Conservation (phyloP, 1,139 yeast species). For the Geotrichum candidum region DNA sequence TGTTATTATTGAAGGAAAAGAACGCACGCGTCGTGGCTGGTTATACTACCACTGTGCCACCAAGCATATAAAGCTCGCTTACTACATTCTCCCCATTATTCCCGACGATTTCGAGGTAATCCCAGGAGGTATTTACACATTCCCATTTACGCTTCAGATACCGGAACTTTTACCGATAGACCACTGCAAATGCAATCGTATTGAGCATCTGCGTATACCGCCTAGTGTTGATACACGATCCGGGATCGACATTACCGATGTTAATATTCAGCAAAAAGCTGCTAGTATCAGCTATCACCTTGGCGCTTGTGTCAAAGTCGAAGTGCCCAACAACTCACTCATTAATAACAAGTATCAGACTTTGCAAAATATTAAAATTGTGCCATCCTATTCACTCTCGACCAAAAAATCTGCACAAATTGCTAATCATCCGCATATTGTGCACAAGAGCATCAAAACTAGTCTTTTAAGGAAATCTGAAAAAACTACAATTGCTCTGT, state of each 20-base stretch:
- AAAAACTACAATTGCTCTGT: not conserved
- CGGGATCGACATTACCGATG: not conserved
- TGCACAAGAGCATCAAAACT: not conserved
- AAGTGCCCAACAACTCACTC: not conserved
- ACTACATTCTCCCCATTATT: not conserved
- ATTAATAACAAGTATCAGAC: not conserved
- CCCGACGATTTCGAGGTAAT: not conserved
- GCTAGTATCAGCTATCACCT: not conserved
- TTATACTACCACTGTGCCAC: not conserved
- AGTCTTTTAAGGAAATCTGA: not conserved
- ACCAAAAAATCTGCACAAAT: not conserved
- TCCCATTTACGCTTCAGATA: constrained; percentile 2
- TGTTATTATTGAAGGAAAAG: constrained; percentile 3
- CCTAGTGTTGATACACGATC: constrained; percentile 3
- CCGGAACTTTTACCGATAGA: not conserved
- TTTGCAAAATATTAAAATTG: not conserved
- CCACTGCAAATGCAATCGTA: not conserved
- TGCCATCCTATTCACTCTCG: not conserved
- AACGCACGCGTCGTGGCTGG: not conserved
- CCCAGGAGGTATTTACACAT: not conserved
- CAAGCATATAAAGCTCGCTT: not conserved
- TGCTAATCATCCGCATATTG: not conserved
- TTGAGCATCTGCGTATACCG: not conserved
- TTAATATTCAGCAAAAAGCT: not conserved
- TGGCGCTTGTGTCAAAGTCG: not conserved